Base-by-base conservation (phyloP, 2,329 filamentous ascomycete genomes). In the Penicillium sp. region DNA sequence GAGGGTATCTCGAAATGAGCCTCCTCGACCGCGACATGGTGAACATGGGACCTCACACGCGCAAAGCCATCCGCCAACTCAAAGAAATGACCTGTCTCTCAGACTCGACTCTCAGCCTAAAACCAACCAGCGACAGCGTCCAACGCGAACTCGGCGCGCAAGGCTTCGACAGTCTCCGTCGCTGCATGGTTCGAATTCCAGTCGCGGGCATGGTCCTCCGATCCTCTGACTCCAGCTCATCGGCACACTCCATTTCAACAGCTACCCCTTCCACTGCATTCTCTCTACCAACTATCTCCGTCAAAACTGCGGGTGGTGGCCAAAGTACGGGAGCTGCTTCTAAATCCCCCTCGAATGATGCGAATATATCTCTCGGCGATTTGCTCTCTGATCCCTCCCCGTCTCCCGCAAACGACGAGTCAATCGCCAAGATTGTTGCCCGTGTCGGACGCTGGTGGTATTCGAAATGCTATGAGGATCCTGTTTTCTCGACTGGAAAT, bases 381-480 rank as follows among this genome's bases (percentile, higher is more conserved):
- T 86, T 91, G 77, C 88, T 91, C 75, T 86, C 82, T 31, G 87
- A 91, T 63, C 82, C 87, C 37, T 84, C 85, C n/a, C 82, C 86
- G n/a, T 84, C 86, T 8, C 81, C 85, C 0, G 80, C 84, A 15
- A 88, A 89, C 23, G 91, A 96, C 65, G 90, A 92, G 69, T 88
- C 86, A 64, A 96, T 97, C 70, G 91, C 91, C 15, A 93, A 91
- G 70, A 96, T 96, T 82, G 92, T 97, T 23, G 89, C 92, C 17
- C 89, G 87, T 62, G 93, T 97, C 12, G 93, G 92, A 2, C 84
- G 94, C 43, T 97, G 93, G 91, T 99, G 94, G 94, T 97, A 96
- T 75, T 90, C 86, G 10, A 86, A 89, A 52, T 97, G 93, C 79
- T 97, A 97, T 73, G 93, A 97, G 75, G 85, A 83, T 56, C 81